These are phyloP conservation scores for Tuber melanosporum DNA, from an alignment of 495 filamentous ascomycete species.

Conservation along the genomic window DNA sequence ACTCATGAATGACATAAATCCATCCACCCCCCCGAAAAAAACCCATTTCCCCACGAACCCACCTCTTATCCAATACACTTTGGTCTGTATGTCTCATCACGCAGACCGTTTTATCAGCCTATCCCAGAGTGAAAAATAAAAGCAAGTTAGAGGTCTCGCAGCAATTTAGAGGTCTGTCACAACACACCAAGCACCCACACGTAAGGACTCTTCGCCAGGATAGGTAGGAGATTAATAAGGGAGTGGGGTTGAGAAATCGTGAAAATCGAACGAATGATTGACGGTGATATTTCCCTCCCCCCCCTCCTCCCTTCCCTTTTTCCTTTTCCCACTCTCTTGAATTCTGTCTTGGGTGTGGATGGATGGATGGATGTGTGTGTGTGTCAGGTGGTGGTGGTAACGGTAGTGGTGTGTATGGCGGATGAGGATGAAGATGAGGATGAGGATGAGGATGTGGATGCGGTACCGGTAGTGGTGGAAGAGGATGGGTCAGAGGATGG, in stretches of 20 bases:
- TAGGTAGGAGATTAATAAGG: not conserved
- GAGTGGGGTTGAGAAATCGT: not conserved
- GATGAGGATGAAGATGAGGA: not conserved
- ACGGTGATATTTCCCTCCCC: not conserved
- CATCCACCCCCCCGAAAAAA: not conserved
- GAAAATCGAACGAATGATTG: conserved; percentile 5
- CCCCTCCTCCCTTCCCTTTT: not conserved
- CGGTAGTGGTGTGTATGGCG: not conserved
- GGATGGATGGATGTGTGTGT: not conserved
- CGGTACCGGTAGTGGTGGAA: not conserved
- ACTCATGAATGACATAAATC: not conserved
- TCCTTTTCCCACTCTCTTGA: not conserved
- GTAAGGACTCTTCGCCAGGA: not conserved
- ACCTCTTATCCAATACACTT: not conserved
- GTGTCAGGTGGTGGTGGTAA: conserved; percentile 2
- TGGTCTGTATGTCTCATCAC: conserved; percentile 3
- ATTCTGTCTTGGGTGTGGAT: not conserved
- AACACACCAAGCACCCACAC: not conserved
- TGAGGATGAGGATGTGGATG: not conserved
- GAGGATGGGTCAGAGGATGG: not conserved
- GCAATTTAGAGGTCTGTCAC: not conserved
- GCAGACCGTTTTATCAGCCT: conserved; percentile 4
- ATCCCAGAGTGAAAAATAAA: conserved; percentile 4
- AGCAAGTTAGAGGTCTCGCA: not conserved
- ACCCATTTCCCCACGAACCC: not conserved